Evolutionary conservation across 345 rosid genomes (phyloP).

Genomic region (Raphanus raphanistrum): DNA sequence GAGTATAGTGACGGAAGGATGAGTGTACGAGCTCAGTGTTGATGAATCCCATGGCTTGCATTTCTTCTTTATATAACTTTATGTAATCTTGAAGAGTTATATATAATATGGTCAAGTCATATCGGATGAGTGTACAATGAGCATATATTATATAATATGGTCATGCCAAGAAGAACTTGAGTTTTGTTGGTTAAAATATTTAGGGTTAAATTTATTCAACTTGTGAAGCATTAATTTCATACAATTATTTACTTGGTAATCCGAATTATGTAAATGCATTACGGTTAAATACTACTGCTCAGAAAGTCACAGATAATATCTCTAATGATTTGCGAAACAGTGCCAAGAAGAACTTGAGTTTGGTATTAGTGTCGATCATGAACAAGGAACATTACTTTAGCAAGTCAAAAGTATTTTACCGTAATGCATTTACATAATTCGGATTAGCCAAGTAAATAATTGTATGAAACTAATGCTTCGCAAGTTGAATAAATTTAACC

Average conservation of each 20-base stretch:
- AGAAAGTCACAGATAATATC: too few species aligned
- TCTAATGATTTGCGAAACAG: neutral
- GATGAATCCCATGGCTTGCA: too few species aligned
- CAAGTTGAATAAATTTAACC: neutral
- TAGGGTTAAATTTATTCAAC: neutral
- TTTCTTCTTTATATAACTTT: too few species aligned
- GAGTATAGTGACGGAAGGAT: too few species aligned
- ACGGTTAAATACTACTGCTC: too few species aligned
- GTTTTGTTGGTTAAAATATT: neutral
- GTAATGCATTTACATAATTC: too few species aligned
- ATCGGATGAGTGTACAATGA: too few species aligned
- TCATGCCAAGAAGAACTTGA: too few species aligned
- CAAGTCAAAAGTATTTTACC: neutral
- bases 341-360: neutral
- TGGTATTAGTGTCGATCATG: neutral
- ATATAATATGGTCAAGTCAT: too few species aligned
- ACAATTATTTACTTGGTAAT: neutral
- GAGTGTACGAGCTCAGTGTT: too few species aligned
- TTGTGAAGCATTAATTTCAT: neutral
- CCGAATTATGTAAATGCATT: neutral
- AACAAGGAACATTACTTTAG: neutral
- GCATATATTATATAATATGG: too few species aligned
- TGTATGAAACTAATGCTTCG: neutral
- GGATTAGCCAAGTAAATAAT: neutral
- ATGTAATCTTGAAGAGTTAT: too few species aligned